These are phyloP conservation scores for Scheffersomyces segobiensis DNA, from an alignment of 1,139 yeast species.

Conservation along the genomic window DNA sequence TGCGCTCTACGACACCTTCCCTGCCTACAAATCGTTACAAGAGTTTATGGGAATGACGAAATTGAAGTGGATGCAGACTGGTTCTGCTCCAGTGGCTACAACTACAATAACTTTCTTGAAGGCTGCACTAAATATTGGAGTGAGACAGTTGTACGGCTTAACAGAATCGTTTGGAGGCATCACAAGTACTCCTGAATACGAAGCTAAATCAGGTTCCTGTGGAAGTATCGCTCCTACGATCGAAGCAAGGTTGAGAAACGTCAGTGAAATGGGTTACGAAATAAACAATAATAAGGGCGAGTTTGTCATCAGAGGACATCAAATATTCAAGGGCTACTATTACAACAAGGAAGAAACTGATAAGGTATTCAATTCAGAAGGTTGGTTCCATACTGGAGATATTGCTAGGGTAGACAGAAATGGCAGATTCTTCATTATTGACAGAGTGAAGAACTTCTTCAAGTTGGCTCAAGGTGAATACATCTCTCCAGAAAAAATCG, in stretches of 20 bases:
- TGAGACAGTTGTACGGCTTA: slow-evolving; percentile 20
- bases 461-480: slow-evolving; percentile 48
- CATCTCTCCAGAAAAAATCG: slow-evolving; percentile 45
- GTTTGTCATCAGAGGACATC: slow-evolving; percentile 67
- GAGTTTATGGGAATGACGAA: slow-evolving; percentile 17
- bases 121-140: slow-evolving; percentile 18
- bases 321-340: slow-evolving; percentile 61
- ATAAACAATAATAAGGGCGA: slow-evolving; percentile 49
- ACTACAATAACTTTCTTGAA: slow-evolving; percentile 17
- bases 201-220: slow-evolving; percentile 17
- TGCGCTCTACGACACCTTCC: slow-evolving; percentile 8
- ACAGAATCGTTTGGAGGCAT: slow-evolving; percentile 20
- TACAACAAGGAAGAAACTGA: slow-evolving; percentile 56
- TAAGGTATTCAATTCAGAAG: slow-evolving; percentile 58
- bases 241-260: slow-evolving; percentile 37
- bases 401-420: slow-evolving; percentile 30
- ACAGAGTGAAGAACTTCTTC: slow-evolving; percentile 46
- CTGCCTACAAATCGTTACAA: slow-evolving; percentile 11
- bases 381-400: slow-evolving; percentile 50
- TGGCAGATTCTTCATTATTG: slow-evolving; percentile 36
- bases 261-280: slow-evolving; percentile 63
- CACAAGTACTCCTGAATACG: slow-evolving; percentile 11
- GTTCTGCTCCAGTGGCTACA: slow-evolving; percentile 20
- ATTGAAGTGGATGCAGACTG: slow-evolving; percentile 20
- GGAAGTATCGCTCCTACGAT: slow-evolving; percentile 10